phyloP scores from a whole-genome alignment of 2,329 filamentous ascomycete genomes.

The Colletotrichum liaoningense region DNA sequence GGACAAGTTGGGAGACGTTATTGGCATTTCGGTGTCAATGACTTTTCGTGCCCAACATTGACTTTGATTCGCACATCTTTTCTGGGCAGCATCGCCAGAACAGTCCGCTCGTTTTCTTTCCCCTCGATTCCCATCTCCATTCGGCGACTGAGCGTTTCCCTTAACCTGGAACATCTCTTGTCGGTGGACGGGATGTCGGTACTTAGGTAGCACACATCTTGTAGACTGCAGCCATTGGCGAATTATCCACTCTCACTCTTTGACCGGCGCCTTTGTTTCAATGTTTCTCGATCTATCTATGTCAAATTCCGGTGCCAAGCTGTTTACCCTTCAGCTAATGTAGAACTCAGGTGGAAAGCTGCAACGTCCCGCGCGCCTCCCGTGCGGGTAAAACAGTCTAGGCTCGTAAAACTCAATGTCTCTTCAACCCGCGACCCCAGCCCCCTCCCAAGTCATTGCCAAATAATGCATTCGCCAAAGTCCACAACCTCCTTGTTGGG shows the following conservation, averaged over 20 bases:
- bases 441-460: not conserved
- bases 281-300: not conserved
- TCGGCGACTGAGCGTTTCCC: not conserved
- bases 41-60: not conserved
- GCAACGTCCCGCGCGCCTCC: not conserved
- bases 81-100: not conserved
- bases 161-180: not conserved
- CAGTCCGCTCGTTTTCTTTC: not conserved
- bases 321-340: not conserved
- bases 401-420: not conserved
- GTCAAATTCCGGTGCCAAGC: not conserved
- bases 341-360: not conserved
- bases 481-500: not conserved
- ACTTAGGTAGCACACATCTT: constrained; percentile 14
- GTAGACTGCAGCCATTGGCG: not conserved
- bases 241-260: not conserved
- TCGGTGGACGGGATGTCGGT: not conserved
- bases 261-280: not conserved
- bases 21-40: not conserved
- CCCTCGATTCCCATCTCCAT: no score
- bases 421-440: not conserved
- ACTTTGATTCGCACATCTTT: not conserved
- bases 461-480: not conserved
- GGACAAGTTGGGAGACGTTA: not conserved
- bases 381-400: not conserved